Conservation (phyloP, 1,284 basidiomycete genomes). For the Moesziomyces sp. region DNA sequence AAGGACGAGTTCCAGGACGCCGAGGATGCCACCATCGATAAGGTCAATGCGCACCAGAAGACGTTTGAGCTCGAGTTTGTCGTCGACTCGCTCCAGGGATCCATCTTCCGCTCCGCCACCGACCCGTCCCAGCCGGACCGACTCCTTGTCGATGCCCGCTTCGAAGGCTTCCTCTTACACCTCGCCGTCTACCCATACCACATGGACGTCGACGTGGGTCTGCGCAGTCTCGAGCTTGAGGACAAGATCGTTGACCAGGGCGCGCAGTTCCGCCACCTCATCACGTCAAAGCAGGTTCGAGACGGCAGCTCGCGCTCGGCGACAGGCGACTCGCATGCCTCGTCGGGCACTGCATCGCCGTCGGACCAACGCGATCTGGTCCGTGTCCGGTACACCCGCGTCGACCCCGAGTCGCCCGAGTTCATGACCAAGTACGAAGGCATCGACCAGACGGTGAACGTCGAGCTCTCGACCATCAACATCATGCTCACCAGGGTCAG, state of each 20-base stretch:
- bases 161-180: slow-evolving; percentile 77
- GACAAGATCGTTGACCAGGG: slow-evolving; percentile 76
- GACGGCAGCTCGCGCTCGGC: slow-evolving; percentile 49
- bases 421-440: slow-evolving; percentile 84
- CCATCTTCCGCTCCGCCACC: slow-evolving; percentile 77
- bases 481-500: slow-evolving; percentile 91
- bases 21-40: slow-evolving; percentile 59
- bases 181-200: slow-evolving; percentile 70
- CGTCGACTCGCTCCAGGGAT: slow-evolving; percentile 86
- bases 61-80: slow-evolving; percentile 88
- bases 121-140: slow-evolving; percentile 75
- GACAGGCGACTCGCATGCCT: slow-evolving; percentile 32
- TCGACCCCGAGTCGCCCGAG: slow-evolving; percentile 86
- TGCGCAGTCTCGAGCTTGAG: slow-evolving; percentile 74
- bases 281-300: slow-evolving; percentile 76
- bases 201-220: slow-evolving; percentile 85
- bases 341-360: slow-evolving; percentile 28
- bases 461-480: slow-evolving; percentile 91
- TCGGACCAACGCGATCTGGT: slow-evolving; percentile 75
- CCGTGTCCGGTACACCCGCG: slow-evolving; percentile 82
- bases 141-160: slow-evolving; percentile 80
- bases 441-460: slow-evolving; percentile 87
- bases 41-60: slow-evolving; percentile 76
- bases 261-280: slow-evolving; percentile 73
- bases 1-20: slow-evolving; percentile 61